Percentiles rank a stretch among this genome's conserved stretches.
These are phyloP conservation scores for Phytophthora citricola DNA, from an alignment of 352 stramenopile species.

Conservation along the genomic window DNA sequence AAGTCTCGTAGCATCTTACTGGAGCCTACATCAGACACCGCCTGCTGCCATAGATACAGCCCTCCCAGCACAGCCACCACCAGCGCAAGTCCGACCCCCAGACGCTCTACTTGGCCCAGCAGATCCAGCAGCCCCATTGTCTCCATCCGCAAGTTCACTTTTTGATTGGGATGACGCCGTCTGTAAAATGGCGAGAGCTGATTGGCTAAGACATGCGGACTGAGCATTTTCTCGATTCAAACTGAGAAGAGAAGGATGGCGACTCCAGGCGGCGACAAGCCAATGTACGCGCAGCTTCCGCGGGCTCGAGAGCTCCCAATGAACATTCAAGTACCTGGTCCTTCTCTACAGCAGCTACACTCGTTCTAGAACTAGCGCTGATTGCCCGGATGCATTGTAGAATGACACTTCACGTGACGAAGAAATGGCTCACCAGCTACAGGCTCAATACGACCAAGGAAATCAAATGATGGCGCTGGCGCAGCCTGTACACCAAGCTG, in stretches of 20 bases:
- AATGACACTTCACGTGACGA: constrained; percentile 55
- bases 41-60: constrained; percentile 41
- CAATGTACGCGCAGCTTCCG: constrained; percentile 29
- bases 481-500: constrained; percentile 38
- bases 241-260: constrained; percentile 18
- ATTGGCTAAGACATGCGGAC: constrained; percentile 16
- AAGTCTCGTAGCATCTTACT: constrained; percentile 62
- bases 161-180: constrained; percentile 30
- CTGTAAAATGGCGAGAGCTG: background rate
- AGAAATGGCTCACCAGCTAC: constrained; percentile 60
- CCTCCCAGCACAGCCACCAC: constrained; percentile 38
- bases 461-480: constrained; percentile 44
- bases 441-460: constrained; percentile 58
- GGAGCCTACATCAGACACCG: constrained; percentile 31
- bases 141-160: background rate
- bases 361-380: background rate
- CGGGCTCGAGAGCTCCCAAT: constrained; percentile 15
- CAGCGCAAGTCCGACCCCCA: constrained; percentile 36
- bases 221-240: constrained; percentile 22
- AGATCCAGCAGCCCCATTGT: constrained; percentile 23
- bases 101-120: constrained; percentile 29
- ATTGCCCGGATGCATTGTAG: constrained; percentile 6
- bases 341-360: background rate
- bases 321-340: constrained; percentile 21
- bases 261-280: constrained; percentile 24